A percentile compares a stretch with the other conserved stretches of the same genome.
phyloP scores from a whole-genome alignment of 192 early-diverging fungal species.

The Umbelopsis ramanniana region DNA sequence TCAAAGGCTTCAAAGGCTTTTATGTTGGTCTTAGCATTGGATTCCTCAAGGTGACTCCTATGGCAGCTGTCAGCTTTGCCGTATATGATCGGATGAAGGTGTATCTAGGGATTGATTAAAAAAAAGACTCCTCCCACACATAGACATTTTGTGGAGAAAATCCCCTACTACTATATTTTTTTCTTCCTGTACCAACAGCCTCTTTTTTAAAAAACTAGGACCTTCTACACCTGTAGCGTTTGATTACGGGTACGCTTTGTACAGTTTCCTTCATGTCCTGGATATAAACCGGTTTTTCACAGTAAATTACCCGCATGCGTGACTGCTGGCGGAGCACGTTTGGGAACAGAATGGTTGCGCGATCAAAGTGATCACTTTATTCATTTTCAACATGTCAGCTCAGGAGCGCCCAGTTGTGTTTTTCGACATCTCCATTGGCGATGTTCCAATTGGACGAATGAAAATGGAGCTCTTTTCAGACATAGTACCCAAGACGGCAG shows the following conservation, averaged over 20 bases:
- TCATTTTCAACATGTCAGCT: neutral
- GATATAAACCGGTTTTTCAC: too few relatives aligned
- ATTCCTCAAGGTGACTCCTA: constrained; percentile 93
- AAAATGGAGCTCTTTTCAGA: constrained; percentile 78
- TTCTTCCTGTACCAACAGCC: constrained; percentile 5
- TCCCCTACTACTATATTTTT: neutral
- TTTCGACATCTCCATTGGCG: constrained; percentile 81
- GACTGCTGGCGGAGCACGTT: too few relatives aligned
- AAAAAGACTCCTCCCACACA: neutral
- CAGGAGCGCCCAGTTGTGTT: constrained; percentile 58
- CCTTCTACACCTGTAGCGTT: neutral
- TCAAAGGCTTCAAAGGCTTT: constrained; percentile 81
- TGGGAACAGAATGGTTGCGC: too few relatives aligned
- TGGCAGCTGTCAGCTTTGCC: constrained; percentile 89
- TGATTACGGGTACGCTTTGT: neutral
- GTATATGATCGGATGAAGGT: constrained; percentile 84
- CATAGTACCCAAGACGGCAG: constrained; percentile 74
- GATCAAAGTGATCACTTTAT: neutral
- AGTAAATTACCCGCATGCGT: too few relatives aligned
- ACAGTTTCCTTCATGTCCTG: neutral
- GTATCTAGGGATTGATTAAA: constrained; percentile 54
- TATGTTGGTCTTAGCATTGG: constrained; percentile 98
- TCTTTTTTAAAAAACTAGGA: neutral
- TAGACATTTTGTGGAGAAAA: neutral
- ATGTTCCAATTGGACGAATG: constrained; percentile 61